Conservation (phyloP, 108 stramenopile genomes). For the Skeletonema menzelii region DNA sequence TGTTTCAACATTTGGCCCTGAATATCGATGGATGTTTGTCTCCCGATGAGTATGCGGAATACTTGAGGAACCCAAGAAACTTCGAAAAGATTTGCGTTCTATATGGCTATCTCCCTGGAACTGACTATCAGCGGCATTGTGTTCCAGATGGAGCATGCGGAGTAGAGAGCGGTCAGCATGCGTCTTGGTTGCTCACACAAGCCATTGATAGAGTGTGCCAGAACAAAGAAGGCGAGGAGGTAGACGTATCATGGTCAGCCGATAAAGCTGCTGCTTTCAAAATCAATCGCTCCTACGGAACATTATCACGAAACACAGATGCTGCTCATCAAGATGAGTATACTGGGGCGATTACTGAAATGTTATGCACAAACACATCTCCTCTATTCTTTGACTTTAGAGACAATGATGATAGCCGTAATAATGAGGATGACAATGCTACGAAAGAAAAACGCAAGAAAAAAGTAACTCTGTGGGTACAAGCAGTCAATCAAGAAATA, state of each 20-base stretch:
- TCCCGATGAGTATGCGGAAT: conserved; percentile 54
- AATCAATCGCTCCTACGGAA: conserved; percentile 77
- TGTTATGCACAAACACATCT: conserved; percentile 52
- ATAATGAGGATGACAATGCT: conserved; percentile 10
- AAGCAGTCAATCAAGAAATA: conserved; percentile 50
- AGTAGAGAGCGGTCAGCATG: conserved; percentile 56
- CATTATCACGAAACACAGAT: conserved; percentile 39
- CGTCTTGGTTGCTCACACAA: conserved; percentile 55
- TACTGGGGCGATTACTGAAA: conserved; percentile 76
- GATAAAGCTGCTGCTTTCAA: conserved; percentile 21
- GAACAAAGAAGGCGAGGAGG: background rate
- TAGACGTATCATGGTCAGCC: conserved; percentile 9
- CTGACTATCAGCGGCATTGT: conserved; percentile 19
- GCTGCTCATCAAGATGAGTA: conserved; percentile 63
- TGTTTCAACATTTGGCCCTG: conserved; percentile 70
- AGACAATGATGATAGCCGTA: conserved; percentile 8
- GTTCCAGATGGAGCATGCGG: conserved; percentile 6
- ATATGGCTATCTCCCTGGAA: conserved; percentile 69
- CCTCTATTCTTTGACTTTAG: conserved; percentile 27
- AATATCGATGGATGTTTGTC: conserved; percentile 64
- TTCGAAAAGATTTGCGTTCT: conserved; percentile 65
- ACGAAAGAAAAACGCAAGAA: conserved; percentile 16
- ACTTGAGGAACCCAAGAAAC: conserved; percentile 44
- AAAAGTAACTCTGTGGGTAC: conserved; percentile 14
- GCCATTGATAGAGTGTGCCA: conserved; percentile 50